Evolutionary conservation across 192 early-diverging fungal genomes (phyloP), one percentile per base, ranked within the genome.

Genomic region (Gonapodya prolifera): DNA sequence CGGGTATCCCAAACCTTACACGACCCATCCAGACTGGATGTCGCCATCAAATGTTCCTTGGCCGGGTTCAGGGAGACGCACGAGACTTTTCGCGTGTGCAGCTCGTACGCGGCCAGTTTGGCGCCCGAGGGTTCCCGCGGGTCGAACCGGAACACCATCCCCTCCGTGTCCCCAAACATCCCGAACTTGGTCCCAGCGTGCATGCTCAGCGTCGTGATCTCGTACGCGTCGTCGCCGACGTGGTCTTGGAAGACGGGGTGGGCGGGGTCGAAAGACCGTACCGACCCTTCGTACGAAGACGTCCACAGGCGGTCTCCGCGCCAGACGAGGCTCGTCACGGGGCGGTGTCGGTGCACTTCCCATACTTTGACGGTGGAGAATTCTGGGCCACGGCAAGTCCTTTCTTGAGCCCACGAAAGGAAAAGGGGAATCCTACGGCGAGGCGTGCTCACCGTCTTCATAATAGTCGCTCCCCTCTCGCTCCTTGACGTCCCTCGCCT

Each of bases 241-340:
- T 30, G 71, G 8, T 73, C 71, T 2, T 73, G 2, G 28, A 32
- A 73, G 31, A 32, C 31, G 18, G 32, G 71, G 8, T 18, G 18
- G 31, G 71, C 16, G 28, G 32, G 71, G 28, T 73, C 71, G 28
- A 32, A 30, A 13, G 28, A 32, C 71, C 71, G 71, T 8, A 73
- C 32, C 31, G 71, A 73, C 8, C 71, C 71, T 32, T 73, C 71
- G 71, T 73, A 73, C 16, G 71, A 73, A 8, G 71, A 73, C 16
- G 71, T 73, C 28, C 32, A 73, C 8, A 73, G 28, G 16, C 31
- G 2, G 28, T 73, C 28, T 13, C 8, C 28, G 8, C 16, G 2
- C 71, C 71, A 18, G 8, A 30, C 71, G 16, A 73, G 31, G 71
- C 32, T 73, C 8, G 71, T 73, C 16, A 73, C 71, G 16, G 71